Conservation (phyloP, 2,329 filamentous ascomycete species). For the Microsporum canis region DNA sequence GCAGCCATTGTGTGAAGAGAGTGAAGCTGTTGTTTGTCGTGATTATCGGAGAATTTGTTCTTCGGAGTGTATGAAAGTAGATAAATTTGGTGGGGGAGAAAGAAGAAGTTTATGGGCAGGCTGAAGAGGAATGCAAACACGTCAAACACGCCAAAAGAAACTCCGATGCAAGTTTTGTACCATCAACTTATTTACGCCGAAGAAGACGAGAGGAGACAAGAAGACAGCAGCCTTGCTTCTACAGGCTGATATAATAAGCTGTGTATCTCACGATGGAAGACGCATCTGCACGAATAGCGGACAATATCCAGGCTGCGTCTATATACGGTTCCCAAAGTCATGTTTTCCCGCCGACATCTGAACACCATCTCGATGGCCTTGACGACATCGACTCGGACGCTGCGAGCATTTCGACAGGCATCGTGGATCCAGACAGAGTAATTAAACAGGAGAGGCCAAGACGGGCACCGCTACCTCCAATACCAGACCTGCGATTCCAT, state of each 20-base stretch:
- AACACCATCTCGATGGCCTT: slow-evolving; percentile 69
- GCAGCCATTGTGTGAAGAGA: slow-evolving; percentile 52
- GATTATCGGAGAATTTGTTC: slow-evolving; percentile 6
- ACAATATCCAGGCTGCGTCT: slow-evolving; percentile 68
- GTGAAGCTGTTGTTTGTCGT: slow-evolving; percentile 8
- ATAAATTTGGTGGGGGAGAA: neutral
- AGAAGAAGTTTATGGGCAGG: neutral
- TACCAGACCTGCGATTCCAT: slow-evolving; percentile 83
- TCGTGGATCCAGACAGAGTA: slow-evolving; percentile 31
- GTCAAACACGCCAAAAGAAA: neutral
- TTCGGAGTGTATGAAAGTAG: neutral
- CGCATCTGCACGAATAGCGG: slow-evolving; percentile 58
- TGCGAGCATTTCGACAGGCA: slow-evolving; percentile 37
- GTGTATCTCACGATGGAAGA: slow-evolving; percentile 39
- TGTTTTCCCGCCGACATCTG: slow-evolving; percentile 50
- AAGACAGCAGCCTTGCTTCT: neutral
- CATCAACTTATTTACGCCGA: neutral
- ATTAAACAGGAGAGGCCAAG: slow-evolving; percentile 26
- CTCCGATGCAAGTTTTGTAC: neutral
- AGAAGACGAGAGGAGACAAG: neutral
- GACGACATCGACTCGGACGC: slow-evolving; percentile 39
- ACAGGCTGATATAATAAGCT: neutral
- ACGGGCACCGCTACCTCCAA: slow-evolving; percentile 50
- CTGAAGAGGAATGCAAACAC: neutral
- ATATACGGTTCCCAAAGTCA: slow-evolving; percentile 47